phyloP scores from a whole-genome alignment of 805 yeast species.

The Candida broadrunensis region DNA sequence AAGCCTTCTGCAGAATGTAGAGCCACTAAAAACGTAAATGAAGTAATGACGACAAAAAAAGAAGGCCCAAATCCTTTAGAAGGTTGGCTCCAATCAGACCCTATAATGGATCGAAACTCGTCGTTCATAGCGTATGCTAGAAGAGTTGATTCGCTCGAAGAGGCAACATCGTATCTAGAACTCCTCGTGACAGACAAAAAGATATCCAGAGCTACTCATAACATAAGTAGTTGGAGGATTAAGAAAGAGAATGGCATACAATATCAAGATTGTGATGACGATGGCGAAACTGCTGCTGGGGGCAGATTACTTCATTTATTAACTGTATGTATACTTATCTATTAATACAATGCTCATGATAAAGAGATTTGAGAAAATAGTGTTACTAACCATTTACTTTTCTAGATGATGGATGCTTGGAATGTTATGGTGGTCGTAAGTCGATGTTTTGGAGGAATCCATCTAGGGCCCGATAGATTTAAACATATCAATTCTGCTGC shows the following conservation, averaged over 20 bases:
- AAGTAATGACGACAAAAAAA: not conserved
- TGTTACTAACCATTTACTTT: conserved; percentile 19
- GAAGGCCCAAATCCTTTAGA: conserved; percentile 44
- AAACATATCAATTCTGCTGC: conserved; percentile 90
- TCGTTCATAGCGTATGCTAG: conserved; percentile 78
- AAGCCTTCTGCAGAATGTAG: too few relatives aligned
- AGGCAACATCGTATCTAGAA: conserved; percentile 55
- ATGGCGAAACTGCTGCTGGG: conserved; percentile 97
- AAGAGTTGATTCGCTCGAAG: conserved; percentile 59
- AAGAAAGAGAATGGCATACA: conserved; percentile 50
- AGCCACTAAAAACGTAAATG: not conserved
- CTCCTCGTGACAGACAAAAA: conserved; percentile 61
- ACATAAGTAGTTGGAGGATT: conserved; percentile 87
- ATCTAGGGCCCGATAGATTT: conserved; percentile 90
- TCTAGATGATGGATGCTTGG: conserved; percentile 69
- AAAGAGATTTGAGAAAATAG: not conserved
- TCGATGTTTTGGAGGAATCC: conserved; percentile 92
- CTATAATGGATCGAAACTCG: conserved; percentile 79
- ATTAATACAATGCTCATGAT: not conserved
- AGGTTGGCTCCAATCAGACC: conserved; percentile 77
- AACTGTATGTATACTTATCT: conserved; percentile 38
- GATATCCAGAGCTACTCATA: conserved; percentile 68
- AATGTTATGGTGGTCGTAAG: conserved; percentile 83
- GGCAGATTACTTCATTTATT: conserved; percentile 76
- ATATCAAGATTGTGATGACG: conserved; percentile 90